phyloP scores from a whole-genome alignment of 257 asterid species.

The Coffea eugenioides region DNA sequence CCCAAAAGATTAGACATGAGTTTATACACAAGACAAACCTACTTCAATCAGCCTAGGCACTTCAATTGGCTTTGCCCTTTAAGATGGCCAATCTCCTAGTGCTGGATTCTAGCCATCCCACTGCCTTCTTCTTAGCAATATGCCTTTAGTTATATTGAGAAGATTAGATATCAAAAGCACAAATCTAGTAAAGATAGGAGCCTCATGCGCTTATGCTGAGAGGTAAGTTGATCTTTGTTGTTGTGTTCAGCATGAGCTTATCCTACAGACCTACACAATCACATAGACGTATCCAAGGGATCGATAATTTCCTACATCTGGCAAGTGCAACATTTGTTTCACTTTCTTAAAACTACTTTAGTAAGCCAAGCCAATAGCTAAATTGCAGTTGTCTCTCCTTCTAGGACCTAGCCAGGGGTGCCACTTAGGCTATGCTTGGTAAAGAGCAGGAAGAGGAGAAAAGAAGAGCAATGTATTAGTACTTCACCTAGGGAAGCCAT shows the following conservation, averaged over 20 bases:
- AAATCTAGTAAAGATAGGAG: not conserved
- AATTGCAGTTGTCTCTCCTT: not conserved
- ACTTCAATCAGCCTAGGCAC: not conserved
- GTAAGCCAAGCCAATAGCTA: not conserved
- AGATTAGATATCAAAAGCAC: not conserved
- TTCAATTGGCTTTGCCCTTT: not conserved
- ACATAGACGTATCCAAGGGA: not conserved
- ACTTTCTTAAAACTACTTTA: not conserved
- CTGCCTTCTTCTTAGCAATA: not conserved
- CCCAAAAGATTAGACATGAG: not conserved
- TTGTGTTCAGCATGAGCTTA: not conserved
- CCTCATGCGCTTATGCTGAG: not conserved
- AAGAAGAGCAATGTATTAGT: not conserved
- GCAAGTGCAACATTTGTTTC: not conserved
- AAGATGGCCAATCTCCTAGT: not conserved
- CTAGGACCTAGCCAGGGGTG: not conserved
- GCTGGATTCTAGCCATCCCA: not conserved
- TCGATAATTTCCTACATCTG: not conserved
- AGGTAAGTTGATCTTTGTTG: not conserved
- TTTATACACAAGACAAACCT: not conserved
- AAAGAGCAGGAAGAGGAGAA: not conserved
- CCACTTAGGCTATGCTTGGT: not conserved
- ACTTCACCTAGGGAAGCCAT: not conserved
- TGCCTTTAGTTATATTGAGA: not conserved
- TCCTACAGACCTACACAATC: slow-evolving; percentile 1